Percentiles rank a stretch among this genome's conserved stretches.
Evolutionary conservation across 371 early-diverging fungal genomes (phyloP).

Genomic region (Fennellomyces sp.): DNA sequence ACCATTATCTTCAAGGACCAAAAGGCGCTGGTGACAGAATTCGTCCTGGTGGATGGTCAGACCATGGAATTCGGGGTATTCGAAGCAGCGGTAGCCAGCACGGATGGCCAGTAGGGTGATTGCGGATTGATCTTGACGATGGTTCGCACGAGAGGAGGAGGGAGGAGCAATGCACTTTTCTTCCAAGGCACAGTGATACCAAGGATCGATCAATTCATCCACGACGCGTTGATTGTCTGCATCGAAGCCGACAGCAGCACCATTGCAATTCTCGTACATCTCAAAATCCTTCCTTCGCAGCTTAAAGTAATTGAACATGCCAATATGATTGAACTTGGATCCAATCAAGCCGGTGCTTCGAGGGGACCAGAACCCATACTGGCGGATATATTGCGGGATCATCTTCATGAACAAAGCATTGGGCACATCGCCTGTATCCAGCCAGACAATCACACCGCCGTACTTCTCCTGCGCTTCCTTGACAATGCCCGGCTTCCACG

Average conservation of each 20-base stretch:
- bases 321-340: constrained; percentile 47
- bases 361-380: constrained; percentile 48
- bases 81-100: constrained; percentile 31
- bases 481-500: constrained; percentile 62
- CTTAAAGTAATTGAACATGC: constrained; percentile 39
- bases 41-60: constrained; percentile 58
- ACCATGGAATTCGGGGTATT: constrained; percentile 55
- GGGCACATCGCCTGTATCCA: constrained; percentile 51
- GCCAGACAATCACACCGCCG: constrained; percentile 56
- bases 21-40: constrained; percentile 39
- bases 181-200: constrained; percentile 41
- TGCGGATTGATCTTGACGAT: constrained; percentile 59
- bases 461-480: constrained; percentile 48
- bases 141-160: constrained; percentile 49
- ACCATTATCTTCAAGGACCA: constrained; percentile 16
- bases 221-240: constrained; percentile 32
- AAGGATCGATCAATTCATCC: constrained; percentile 40
- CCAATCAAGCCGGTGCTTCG: constrained; percentile 41
- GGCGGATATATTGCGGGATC: constrained; percentile 35
- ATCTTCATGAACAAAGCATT: constrained; percentile 39
- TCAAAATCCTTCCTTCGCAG: constrained; percentile 33
- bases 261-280: constrained; percentile 48
- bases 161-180: constrained; percentile 53
- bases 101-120: constrained; percentile 44
- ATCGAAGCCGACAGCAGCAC: constrained; percentile 52